Percentiles rank a stretch among this genome's conserved stretches.
Evolutionary conservation across 169 alveolate species (phyloP).

Genomic region (Neospora caninum): DNA sequence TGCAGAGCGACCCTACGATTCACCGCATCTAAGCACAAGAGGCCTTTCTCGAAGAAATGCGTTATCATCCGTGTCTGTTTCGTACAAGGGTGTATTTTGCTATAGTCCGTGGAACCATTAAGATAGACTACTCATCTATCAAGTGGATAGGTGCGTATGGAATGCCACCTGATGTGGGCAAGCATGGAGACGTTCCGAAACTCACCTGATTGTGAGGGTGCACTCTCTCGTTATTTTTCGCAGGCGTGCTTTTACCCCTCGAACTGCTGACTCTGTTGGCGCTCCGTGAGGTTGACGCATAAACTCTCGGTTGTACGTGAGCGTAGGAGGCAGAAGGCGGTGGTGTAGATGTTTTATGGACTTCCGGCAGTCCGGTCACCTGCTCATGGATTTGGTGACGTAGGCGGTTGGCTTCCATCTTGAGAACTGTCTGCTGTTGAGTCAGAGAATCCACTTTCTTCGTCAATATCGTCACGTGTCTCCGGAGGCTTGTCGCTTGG

Average conservation of each 20-base stretch:
- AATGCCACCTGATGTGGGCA: too few relatives aligned
- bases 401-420: constrained; percentile 13
- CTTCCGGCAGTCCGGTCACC: background rate
- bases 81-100: too few relatives aligned
- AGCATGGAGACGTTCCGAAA: background rate
- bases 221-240: background rate
- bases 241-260: background rate
- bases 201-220: background rate
- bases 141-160: too few relatives aligned
- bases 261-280: background rate
- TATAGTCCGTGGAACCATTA: too few relatives aligned
- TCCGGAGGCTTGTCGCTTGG: background rate
- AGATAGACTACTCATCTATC: too few relatives aligned
- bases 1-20: background rate
- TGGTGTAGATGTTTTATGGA: background rate
- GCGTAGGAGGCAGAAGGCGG: background rate
- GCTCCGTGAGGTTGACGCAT: background rate
- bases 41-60: too few relatives aligned
- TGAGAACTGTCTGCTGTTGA: background rate
- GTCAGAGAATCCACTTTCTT: background rate
- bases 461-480: background rate
- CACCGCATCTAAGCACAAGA: background rate
- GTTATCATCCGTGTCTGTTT: too few relatives aligned
- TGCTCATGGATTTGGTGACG: constrained; percentile 1
- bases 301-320: constrained; percentile 2